Conservation (phyloP, 345 rosid species). For the Corchorus capsularis region DNA sequence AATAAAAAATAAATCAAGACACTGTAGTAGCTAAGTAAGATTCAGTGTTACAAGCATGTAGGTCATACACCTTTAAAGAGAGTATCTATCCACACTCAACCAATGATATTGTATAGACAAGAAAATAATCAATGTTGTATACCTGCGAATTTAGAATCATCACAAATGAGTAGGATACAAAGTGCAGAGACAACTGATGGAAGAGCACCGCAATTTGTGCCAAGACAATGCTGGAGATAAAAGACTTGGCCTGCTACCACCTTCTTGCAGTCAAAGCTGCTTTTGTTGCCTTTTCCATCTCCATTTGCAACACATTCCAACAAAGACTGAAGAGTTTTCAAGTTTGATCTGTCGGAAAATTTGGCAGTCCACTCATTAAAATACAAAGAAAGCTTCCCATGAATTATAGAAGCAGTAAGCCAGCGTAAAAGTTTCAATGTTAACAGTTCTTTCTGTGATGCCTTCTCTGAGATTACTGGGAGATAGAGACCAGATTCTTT, state of each 20-base stretch:
- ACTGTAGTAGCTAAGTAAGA: constrained; percentile 1
- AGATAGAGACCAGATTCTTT: constrained; percentile 29
- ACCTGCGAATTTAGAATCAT: constrained; percentile 47
- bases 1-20: background rate
- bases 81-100: background rate
- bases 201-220: constrained; percentile 41
- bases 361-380: constrained; percentile 27
- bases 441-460: constrained; percentile 52
- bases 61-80: background rate
- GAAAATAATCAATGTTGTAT: constrained; percentile 25
- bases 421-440: constrained; percentile 78
- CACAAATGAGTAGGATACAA: constrained; percentile 48
- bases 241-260: constrained; percentile 52
- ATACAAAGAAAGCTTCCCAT: constrained; percentile 51
- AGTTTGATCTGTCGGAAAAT: constrained; percentile 32
- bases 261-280: constrained; percentile 34
- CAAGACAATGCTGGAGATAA: constrained; percentile 64
- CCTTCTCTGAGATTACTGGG: constrained; percentile 33
- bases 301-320: constrained; percentile 40
- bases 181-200: constrained; percentile 75
- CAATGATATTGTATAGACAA: background rate
- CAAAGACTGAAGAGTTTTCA: constrained; percentile 43
- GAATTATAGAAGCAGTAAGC: constrained; percentile 77
- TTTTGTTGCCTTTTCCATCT: constrained; percentile 30
- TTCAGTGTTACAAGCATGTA: background rate